Base-by-base conservation (phyloP, 2,329 filamentous ascomycete species). In the Ascochyta lentis region DNA sequence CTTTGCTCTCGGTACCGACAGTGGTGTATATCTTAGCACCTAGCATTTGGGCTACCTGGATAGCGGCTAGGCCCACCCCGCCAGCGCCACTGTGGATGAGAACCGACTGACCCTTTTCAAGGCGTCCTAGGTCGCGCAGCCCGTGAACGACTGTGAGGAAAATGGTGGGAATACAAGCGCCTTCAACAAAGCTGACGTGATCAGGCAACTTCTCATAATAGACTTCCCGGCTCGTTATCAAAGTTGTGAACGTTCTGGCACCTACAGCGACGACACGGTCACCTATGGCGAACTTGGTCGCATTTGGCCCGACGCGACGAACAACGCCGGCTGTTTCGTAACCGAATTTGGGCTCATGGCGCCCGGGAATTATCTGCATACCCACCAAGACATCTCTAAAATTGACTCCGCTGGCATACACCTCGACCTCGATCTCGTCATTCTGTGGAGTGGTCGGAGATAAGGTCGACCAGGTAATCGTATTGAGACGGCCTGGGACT, bases 21-120 rank as follows among this genome's bases (percentile, higher is more conserved):
- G 42, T 45, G 23, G n/a, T 15, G 26, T 22, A 45, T 29, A 45
- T 45, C 6, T n/a, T 34, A 3, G 42, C 42, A 7, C 42, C 42
- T 22, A 33, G 10, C 23, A 16, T 13, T 1, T 31, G 15, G n/a
- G 12, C 19, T 8, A 45, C 6, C 16, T 29, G 24, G n/a, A 63
- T 39, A 0, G 47, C 44, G 34, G 53, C 58, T 35, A 49, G 56
- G 23, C 60, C 58, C 0, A 63, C 29, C 9, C 49, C n/a, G 27
- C n/a, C 58, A 22, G 53, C 52, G 2, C 66, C 70, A 3, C 61
- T 49, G 26, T 71, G 68, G 6, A 76, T 72, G n/a, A 77, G 63
- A 15, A 77, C 63, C 2, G 33, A 49, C 7, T 69, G 29, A 13
- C 29, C 29, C 13, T 33, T 8, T 33, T 8, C 13, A 33, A 33